Conservation (phyloP, 345 rosid genomes). For the Populus simonii region DNA sequence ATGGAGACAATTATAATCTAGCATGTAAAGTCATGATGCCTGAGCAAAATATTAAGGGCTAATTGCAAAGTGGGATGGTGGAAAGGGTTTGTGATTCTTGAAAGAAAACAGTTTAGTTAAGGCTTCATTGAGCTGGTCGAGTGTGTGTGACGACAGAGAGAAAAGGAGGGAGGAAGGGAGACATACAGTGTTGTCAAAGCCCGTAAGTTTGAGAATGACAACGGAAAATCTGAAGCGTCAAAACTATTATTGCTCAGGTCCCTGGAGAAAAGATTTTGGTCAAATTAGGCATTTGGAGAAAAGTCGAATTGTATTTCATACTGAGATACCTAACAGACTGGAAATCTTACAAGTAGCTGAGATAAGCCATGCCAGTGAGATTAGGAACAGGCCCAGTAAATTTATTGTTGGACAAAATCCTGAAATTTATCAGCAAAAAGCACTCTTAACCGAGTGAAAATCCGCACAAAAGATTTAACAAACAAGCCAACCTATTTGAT, state of each 20-base stretch:
- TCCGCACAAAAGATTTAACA: neutral
- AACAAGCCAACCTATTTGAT: neutral
- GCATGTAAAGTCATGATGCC: neutral
- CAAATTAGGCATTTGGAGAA: neutral
- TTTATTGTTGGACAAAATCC: slow-evolving; percentile 67
- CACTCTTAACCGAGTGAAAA: neutral
- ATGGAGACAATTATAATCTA: neutral
- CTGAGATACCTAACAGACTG: no score
- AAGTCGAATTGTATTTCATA: neutral
- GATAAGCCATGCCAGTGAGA: slow-evolving; percentile 50
- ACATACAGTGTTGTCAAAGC: slow-evolving; percentile 67
- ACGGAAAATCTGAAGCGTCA: slow-evolving; percentile 42
- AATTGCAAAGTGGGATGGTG: neutral
- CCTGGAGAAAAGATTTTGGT: slow-evolving; percentile 38
- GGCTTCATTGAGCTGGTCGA: neutral
- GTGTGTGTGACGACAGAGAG: neutral
- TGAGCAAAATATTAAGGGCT: no score
- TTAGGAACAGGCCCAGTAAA: slow-evolving; percentile 59
- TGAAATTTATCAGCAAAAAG: slow-evolving; percentile 23
- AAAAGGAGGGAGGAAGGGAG: slow-evolving; percentile 13
- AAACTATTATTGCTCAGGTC: slow-evolving; percentile 79
- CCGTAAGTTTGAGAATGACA: slow-evolving; percentile 47
- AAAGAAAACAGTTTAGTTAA: neutral
- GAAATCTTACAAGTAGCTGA: slow-evolving; percentile 62
- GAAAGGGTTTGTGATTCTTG: neutral